Evolutionary conservation across 2,329 filamentous ascomycete genomes (phyloP).

Genomic region (Fusarium domesticum): DNA sequence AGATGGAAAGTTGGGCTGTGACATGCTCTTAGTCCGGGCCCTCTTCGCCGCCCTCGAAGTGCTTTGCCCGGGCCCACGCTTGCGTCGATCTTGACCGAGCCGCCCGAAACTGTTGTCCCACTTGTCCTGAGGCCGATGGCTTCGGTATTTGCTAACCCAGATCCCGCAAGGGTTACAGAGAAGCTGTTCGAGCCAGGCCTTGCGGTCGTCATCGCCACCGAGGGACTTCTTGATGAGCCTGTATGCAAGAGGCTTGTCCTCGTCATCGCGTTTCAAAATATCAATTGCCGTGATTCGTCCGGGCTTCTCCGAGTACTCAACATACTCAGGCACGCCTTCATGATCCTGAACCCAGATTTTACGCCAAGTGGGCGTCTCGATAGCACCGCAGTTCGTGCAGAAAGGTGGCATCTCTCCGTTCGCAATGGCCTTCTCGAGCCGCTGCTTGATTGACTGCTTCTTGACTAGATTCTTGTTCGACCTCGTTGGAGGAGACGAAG

Average conservation of each 20-base stretch:
- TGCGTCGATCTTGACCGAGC: conserved; percentile 50
- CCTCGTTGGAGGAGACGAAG: conserved; percentile 44
- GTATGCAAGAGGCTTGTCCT: conserved; percentile 63
- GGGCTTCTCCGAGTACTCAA: conserved; percentile 70
- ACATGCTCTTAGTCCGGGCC: conserved; percentile 47
- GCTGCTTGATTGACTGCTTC: conserved; percentile 59
- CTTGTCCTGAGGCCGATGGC: conserved; percentile 75
- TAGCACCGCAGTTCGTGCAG: conserved; percentile 89
- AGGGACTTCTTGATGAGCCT: conserved; percentile 76
- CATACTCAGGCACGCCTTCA: conserved; percentile 64
- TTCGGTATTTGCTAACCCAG: conserved; percentile 86
- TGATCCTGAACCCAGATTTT: conserved; percentile 82
- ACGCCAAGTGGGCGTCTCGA: conserved; percentile 95
- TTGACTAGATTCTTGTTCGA: conserved; percentile 63
- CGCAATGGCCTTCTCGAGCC: conserved; percentile 62
- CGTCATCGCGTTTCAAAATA: conserved; percentile 58
- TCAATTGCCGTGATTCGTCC: conserved; percentile 74
- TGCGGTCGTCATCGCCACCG: conserved; percentile 59
- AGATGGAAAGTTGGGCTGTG: conserved; percentile 46
- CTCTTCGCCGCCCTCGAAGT: conserved; percentile 48
- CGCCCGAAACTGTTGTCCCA: conserved; percentile 69
- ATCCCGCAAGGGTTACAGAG: conserved; percentile 96
- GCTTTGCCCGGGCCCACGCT: conserved; percentile 42
- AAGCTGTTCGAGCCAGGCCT: conserved; percentile 65
- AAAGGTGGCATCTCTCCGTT: conserved; percentile 82